phyloP scores from a whole-genome alignment of 2,329 filamentous ascomycete species.

The Myriosclerotinia curreyana region DNA sequence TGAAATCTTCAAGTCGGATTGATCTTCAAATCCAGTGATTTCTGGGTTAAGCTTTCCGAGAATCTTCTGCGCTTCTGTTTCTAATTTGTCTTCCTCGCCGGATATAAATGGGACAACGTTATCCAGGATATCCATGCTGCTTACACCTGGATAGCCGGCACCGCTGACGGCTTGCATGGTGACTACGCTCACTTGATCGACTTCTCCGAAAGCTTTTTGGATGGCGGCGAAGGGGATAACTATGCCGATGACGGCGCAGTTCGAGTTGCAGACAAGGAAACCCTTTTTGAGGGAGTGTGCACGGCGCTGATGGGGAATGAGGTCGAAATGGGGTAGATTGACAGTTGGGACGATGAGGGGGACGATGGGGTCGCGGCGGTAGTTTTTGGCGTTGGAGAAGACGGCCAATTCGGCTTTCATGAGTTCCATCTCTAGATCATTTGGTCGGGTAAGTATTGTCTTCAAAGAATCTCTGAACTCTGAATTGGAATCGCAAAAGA shows the following conservation, averaged over 20 bases:
- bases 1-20: conserved; percentile 70
- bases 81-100: conserved; percentile 94
- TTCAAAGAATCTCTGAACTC: no score
- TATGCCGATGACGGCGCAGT: conserved; percentile 94
- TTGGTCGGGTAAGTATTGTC: not conserved
- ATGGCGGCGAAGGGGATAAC: conserved; percentile 93
- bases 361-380: conserved; percentile 84
- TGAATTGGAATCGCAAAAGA: not conserved
- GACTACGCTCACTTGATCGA: conserved; percentile 73
- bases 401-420: conserved; percentile 82
- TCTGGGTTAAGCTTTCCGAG: conserved; percentile 71
- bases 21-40: conserved; percentile 72
- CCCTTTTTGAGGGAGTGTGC: conserved; percentile 73
- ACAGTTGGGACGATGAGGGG: conserved; percentile 94
- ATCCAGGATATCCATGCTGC: conserved; percentile 92
- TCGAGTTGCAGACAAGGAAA: conserved; percentile 96
- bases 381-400: conserved; percentile 98
- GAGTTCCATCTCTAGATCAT: conserved; percentile 77
- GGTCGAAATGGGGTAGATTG: conserved; percentile 80
- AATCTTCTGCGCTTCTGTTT: conserved; percentile 94
- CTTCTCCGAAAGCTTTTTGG: conserved; percentile 79
- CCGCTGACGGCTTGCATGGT: conserved; percentile 95
- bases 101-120: conserved; percentile 93
- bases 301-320: conserved; percentile 84
- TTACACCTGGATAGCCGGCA: conserved; percentile 85